Evolutionary conservation across 306 rosid species (phyloP).

Genomic region (Delonix regia): DNA sequence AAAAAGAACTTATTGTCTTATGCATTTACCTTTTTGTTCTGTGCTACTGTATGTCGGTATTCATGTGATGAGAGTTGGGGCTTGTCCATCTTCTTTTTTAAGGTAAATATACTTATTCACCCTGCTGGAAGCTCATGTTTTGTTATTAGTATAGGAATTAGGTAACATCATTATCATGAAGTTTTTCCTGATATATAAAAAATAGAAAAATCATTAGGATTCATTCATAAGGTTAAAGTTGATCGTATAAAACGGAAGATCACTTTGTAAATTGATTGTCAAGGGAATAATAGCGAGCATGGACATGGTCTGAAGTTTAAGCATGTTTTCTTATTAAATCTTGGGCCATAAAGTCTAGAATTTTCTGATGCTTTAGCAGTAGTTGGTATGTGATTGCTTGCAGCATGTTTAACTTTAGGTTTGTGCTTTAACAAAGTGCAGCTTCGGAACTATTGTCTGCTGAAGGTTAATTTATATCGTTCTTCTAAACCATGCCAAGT

Average conservation of each 20-base stretch:
- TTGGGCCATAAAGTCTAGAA: neutral
- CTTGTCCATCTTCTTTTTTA: neutral
- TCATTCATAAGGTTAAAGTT: neutral
- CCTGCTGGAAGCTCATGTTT: neutral
- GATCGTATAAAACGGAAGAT: neutral
- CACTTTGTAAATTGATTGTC: neutral
- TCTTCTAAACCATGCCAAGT: neutral
- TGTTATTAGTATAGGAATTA: neutral
- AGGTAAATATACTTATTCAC: neutral
- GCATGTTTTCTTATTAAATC: neutral
- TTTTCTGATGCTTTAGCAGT: neutral
- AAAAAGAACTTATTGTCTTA: no score
- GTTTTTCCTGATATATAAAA: neutral
- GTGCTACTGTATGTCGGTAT: neutral
- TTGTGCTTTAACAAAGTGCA: conserved; percentile 9
- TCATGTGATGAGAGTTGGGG: neutral
- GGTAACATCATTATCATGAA: neutral
- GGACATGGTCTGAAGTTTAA: neutral
- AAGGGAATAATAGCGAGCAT: neutral
- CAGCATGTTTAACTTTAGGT: neutral
- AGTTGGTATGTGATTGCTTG: neutral
- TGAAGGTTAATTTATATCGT: neutral
- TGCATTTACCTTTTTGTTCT: no score
- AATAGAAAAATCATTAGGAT: neutral
- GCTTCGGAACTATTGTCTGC: neutral